Evolutionary conservation across 305 asterid species (phyloP).

Genomic region (Fraxinus ornus): DNA sequence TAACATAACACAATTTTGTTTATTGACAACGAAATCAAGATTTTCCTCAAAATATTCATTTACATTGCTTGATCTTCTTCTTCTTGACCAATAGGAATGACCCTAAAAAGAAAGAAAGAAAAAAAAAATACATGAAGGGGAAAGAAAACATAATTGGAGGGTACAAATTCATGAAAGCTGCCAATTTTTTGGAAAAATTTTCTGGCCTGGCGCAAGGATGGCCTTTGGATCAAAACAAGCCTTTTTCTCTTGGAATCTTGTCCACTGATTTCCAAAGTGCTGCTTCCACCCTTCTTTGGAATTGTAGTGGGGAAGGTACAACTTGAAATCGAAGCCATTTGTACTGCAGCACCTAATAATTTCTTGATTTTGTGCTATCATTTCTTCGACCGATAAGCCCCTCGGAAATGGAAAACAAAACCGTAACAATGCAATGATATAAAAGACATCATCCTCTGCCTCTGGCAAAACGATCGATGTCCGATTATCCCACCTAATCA

Average conservation of each 20-base stretch:
- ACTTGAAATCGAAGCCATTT: conserved; percentile 35
- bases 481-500: conserved; percentile 41
- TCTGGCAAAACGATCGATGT: conserved; percentile 43
- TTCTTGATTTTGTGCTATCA: conserved; percentile 38
- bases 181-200: conserved; percentile 38
- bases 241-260: conserved; percentile 43
- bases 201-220: conserved; percentile 55
- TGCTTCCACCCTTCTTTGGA: conserved; percentile 40
- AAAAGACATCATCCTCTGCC: conserved; percentile 33
- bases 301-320: conserved; percentile 42
- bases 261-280: conserved; percentile 49
- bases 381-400: conserved; percentile 30
- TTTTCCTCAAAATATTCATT: neutral
- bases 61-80: conserved; percentile 7
- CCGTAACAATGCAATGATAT: conserved; percentile 43
- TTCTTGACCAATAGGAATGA: neutral
- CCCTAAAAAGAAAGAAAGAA: neutral
- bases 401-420: conserved; percentile 29
- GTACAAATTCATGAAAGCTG: conserved; percentile 20
- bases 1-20: neutral
- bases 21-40: conserved; percentile 12
- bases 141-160: neutral
- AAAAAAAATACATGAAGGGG: neutral
- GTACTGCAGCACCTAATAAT: conserved; percentile 30
- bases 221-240: conserved; percentile 44